phyloP scores from a whole-genome alignment of 192 early-diverging fungal species.

The Tieghemiomyces parasiticus region DNA sequence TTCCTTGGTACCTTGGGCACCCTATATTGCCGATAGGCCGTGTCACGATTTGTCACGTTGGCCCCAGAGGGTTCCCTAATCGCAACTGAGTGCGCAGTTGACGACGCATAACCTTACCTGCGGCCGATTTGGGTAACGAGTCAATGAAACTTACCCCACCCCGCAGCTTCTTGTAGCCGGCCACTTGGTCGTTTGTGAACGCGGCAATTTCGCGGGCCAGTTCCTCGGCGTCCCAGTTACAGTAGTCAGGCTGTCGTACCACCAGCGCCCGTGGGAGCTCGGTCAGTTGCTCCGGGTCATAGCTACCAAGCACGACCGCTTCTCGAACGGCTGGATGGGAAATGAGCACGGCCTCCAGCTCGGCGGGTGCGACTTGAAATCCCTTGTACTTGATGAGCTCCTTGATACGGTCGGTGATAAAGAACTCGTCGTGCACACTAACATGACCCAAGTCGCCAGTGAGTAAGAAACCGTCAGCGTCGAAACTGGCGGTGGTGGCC shows the following conservation, averaged over 20 bases:
- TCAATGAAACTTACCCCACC: conserved; percentile 62
- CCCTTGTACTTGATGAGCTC: conserved; percentile 90
- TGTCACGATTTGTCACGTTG: too few relatives aligned
- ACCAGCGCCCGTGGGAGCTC: conserved; percentile 72
- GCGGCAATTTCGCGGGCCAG: conserved; percentile 29
- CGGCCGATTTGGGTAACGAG: conserved; percentile 55
- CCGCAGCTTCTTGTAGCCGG: conserved; percentile 58
- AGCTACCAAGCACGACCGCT: conserved; percentile 49
- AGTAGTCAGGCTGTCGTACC: conserved; percentile 31
- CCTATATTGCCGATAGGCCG: too few relatives aligned
- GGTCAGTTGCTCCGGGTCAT: conserved; percentile 42
- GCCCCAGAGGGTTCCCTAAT: too few relatives aligned
- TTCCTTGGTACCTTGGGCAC: too few relatives aligned
- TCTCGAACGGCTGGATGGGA: conserved; percentile 54
- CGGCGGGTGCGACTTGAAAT: conserved; percentile 67
- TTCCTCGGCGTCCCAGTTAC: conserved; percentile 23
- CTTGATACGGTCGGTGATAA: conserved; percentile 64
- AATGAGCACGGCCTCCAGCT: conserved; percentile 63
- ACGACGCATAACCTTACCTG: conserved; percentile 72
- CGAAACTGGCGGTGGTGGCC: conserved; percentile 58
- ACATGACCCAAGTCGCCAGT: conserved; percentile 68
- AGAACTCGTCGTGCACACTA: conserved; percentile 46
- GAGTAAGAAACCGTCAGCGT: conserved; percentile 59
- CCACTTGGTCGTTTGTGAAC: conserved; percentile 45
- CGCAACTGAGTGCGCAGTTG: too few relatives aligned